Evolutionary conservation across 2,329 filamentous ascomycete species (phyloP).

Genomic region (Coniella lustricola): DNA sequence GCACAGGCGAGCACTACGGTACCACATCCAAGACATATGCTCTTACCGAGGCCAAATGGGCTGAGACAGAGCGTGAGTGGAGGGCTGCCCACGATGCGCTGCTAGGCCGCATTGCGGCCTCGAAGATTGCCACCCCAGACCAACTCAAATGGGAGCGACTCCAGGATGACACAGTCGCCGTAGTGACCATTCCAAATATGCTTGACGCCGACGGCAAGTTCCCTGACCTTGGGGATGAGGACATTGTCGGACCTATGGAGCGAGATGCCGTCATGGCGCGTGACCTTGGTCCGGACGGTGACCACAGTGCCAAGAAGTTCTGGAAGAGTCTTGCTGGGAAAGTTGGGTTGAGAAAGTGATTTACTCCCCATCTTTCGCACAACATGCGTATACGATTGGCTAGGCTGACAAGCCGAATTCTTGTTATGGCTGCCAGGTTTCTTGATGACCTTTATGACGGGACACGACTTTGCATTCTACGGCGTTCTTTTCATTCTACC

Average conservation of each 20-base stretch:
- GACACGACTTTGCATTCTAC: conserved; percentile 11
- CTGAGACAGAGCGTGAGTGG: conserved; percentile 70
- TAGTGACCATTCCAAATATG: conserved; percentile 63
- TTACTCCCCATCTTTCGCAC: not conserved
- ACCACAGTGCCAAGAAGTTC: conserved; percentile 36
- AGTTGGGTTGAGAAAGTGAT: conserved; percentile 29
- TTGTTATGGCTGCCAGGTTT: too few relatives aligned
- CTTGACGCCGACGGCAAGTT: conserved; percentile 76
- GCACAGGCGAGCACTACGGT: conserved; percentile 85
- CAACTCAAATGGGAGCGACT: conserved; percentile 30
- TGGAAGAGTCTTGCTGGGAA: conserved; percentile 43
- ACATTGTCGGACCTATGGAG: conserved; percentile 90
- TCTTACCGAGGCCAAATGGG: conserved; percentile 85
- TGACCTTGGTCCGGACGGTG: conserved; percentile 32
- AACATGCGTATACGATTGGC: not conserved
- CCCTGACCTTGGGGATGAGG: conserved; percentile 77
- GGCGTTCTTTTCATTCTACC: not conserved
- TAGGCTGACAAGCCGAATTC: too few relatives aligned
- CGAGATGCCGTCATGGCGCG: conserved; percentile 48
- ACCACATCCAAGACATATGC: conserved; percentile 82
- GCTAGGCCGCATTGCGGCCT: conserved; percentile 42
- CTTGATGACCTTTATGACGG: conserved; percentile 11
- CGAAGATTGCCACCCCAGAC: conserved; percentile 22
- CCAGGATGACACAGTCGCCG: conserved; percentile 51
- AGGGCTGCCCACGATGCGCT: conserved; percentile 60